Conservation (phyloP, 345 rosid species). For the Hibiscus mutabilis region DNA sequence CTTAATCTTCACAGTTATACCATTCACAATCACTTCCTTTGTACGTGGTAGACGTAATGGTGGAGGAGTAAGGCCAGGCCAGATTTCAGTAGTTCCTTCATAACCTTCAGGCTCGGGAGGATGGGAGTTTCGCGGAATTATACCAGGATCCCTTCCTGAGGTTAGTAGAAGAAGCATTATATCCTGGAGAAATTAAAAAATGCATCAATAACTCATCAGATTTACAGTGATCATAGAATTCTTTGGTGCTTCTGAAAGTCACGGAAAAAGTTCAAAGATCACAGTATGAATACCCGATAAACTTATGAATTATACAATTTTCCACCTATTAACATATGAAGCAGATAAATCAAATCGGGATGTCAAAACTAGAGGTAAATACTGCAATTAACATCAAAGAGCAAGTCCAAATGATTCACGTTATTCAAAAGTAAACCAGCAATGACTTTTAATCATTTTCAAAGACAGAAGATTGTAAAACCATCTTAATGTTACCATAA, state of each 20-base stretch:
- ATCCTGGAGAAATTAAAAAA: constrained; percentile 42
- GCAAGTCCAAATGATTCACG: neutral
- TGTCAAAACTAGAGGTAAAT: neutral
- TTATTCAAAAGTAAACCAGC: neutral
- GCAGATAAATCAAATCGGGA: neutral
- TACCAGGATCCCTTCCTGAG: constrained; percentile 95
- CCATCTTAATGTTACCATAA: neutral
- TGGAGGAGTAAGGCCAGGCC: constrained; percentile 52
- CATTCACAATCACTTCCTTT: constrained; percentile 64
- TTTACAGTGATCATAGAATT: neutral
- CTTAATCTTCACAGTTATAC: constrained; percentile 62
- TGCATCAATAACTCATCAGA: constrained; percentile 4
- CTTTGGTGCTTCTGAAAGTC: neutral
- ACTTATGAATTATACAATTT: neutral
- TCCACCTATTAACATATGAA: neutral
- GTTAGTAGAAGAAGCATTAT: constrained; percentile 65
- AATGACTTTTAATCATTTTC: neutral
- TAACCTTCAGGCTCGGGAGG: constrained; percentile 66
- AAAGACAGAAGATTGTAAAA: neutral
- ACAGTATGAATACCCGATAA: neutral
- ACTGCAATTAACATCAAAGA: neutral
- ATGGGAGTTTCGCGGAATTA: constrained; percentile 62
- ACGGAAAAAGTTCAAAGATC: neutral
- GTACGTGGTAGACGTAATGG: constrained; percentile 51
- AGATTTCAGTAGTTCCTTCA: constrained; percentile 33